Base-by-base conservation (phyloP, 2,329 filamentous ascomycete genomes). In the Fusarium compactum region DNA sequence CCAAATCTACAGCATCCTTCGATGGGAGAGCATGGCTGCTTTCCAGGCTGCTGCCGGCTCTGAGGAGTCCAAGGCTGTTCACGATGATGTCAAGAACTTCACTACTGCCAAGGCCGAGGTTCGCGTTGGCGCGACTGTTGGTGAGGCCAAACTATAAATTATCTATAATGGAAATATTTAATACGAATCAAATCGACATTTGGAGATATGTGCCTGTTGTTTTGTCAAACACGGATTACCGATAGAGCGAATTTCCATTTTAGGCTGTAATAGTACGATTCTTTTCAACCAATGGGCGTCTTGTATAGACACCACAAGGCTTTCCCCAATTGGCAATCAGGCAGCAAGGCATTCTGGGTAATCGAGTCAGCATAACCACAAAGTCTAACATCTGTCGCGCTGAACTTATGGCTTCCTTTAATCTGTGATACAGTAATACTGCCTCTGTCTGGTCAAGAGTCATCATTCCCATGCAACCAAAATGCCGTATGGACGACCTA, bases 71-170 rank as follows among this genome's bases (percentile, higher is more conserved):
- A 65, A 65, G 61, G 29, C 48, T 3, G 16, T 65, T 0, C 48
- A 24, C 8, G 62, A 38, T 0, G 62, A 65, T 38, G 46, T 65
- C 2, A 65, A 65, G 46, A 65, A 65, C 24, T 65, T 65, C 20
- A 65, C 62, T 1, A 65, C 61, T 0, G 62, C 53, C 0, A 48
- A 45, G 3, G 27, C 62, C 2, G 41, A 56, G 3, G 1, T 44
- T 14, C 40, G 58, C 2, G 12, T 65, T n/a, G 62, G 62, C 2
- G 61, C 59, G 8, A 60, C 32, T 2, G 12, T 65, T 2, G 34
- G 8, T 6, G 30, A 58, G 18, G 25, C 16, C 7, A 52, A 46
- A 2, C 10, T 29, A 0, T 24, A 8, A 5, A 32, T n/a, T 10
- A 6, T 22, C 4, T 3, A 22, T 5, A 12, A 11, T 12, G 2